These are phyloP conservation scores for Dryas alaskensis DNA, from an alignment of 306 rosid species.

Conservation along the genomic window DNA sequence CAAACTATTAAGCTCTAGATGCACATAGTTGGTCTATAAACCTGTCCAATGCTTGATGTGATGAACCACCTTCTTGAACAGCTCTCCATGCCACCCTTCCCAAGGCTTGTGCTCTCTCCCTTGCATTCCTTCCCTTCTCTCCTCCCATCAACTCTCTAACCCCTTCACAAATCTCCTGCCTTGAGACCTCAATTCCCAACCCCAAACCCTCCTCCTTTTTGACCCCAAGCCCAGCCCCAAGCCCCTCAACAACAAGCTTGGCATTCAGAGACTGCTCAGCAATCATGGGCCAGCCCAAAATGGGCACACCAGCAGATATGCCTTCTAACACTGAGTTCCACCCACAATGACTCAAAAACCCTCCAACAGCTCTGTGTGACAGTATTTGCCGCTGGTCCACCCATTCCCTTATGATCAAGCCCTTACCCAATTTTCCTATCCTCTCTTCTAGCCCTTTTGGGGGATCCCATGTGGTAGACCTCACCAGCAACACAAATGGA, in stretches of 20 bases:
- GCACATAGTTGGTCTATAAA: constrained; percentile 10
- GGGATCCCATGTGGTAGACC: constrained; percentile 26
- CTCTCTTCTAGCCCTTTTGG: constrained; percentile 8
- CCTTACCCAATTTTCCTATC: background rate
- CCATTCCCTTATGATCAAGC: constrained; percentile 25
- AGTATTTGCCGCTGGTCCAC: constrained; percentile 28
- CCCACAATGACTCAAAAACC: constrained; percentile 41
- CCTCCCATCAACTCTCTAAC: constrained; percentile 43
- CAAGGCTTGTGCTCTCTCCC: constrained; percentile 28
- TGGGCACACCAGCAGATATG: constrained; percentile 30
- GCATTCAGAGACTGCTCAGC: constrained; percentile 35
- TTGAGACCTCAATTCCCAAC: constrained; percentile 11
- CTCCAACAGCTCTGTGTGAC: constrained; percentile 26
- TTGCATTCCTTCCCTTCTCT: constrained; percentile 27
- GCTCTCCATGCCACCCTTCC: constrained; percentile 29
- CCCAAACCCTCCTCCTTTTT: background rate
- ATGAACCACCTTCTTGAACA: constrained; percentile 35
- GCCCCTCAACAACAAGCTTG: constrained; percentile 30
- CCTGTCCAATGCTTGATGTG: constrained; percentile 16
- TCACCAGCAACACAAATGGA: constrained; percentile 29
- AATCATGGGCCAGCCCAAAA: constrained; percentile 36
- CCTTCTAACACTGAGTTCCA: constrained; percentile 43
- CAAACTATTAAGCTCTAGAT: background rate
- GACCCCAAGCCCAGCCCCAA: constrained; percentile 20
- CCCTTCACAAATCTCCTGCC: constrained; percentile 20